Conservation (phyloP, 2,329 filamentous ascomycete species). For the Colletotrichum falcatum region DNA sequence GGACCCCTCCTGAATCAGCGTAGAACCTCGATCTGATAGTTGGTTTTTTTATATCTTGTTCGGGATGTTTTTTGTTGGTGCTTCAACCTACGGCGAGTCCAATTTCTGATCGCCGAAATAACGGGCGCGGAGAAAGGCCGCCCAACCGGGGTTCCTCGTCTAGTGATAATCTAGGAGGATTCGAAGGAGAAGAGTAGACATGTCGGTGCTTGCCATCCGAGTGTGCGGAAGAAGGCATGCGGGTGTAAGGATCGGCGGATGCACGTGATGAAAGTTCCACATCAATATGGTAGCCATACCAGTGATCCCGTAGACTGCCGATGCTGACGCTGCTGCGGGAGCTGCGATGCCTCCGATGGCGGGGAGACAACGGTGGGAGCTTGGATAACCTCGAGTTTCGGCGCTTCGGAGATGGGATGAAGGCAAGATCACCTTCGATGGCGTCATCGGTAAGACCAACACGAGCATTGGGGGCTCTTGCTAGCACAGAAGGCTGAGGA, state of each 20-base stretch:
- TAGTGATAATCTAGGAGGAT: conserved; percentile 58
- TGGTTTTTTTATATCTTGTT: not conserved
- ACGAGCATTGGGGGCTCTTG: conserved; percentile 71
- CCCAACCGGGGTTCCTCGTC: conserved; percentile 59
- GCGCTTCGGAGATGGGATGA: conserved; percentile 64
- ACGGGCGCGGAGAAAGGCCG: conserved; percentile 63
- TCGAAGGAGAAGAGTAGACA: conserved; percentile 58
- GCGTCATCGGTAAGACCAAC: conserved; percentile 72
- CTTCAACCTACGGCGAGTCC: conserved; percentile 67
- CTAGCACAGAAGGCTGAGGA: conserved; percentile 64
- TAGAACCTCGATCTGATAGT: not conserved
- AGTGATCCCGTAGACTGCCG: conserved; percentile 56
- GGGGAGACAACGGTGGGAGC: conserved; percentile 52
- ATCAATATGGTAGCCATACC: conserved; percentile 54
- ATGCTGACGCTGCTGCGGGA: conserved; percentile 60
- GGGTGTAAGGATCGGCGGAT: conserved; percentile 49
- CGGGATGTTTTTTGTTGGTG: too few species aligned
- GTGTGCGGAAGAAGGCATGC: conserved; percentile 37
- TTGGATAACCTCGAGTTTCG: conserved; percentile 67
- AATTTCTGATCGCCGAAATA: conserved; percentile 61
- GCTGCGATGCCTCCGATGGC: conserved; percentile 56
- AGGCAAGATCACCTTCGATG: conserved; percentile 71
- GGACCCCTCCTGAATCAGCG: conserved; percentile 4
- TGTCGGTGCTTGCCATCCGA: conserved; percentile 50
- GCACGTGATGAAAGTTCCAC: conserved; percentile 50